These are phyloP conservation scores for Paracoccidioides lutzii DNA, from an alignment of 2,329 filamentous ascomycete genomes.

Conservation along the genomic window DNA sequence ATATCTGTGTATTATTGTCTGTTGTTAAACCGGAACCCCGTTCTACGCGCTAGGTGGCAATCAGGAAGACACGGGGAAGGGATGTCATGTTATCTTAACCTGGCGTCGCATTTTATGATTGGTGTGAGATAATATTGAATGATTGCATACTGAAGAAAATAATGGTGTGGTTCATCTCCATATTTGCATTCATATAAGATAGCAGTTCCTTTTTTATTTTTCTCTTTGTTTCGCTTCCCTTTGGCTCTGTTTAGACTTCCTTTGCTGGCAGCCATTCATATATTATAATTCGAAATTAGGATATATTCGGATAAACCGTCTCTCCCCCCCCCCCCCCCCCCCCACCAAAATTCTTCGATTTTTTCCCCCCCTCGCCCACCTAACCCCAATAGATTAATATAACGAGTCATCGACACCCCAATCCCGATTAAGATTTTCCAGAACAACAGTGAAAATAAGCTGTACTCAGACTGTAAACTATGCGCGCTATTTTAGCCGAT, in stretches of 20 bases:
- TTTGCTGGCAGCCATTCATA: not conserved
- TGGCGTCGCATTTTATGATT: too few species aligned
- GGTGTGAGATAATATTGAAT: too few species aligned
- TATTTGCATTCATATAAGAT: not conserved
- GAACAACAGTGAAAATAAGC: too few species aligned
- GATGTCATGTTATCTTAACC: not conserved
- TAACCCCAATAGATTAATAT: too few species aligned
- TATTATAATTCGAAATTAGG: not conserved
- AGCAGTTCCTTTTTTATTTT: not conserved
- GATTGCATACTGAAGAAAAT: too few species aligned
- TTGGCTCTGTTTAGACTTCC: not conserved
- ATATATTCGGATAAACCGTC: not conserved
- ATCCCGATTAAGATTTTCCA: too few species aligned
- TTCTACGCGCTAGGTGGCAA: not conserved
- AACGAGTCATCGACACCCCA: too few species aligned
- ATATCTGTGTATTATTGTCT: not conserved
- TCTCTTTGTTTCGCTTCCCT: not conserved
- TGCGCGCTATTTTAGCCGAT: too few species aligned
- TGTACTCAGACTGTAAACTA: too few species aligned
- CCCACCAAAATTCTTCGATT: not conserved
- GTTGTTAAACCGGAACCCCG: not conserved
- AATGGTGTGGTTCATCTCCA: not conserved
- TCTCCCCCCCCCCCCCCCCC: not conserved
- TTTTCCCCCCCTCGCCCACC: not conserved
- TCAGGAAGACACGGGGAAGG: not conserved